phyloP scores from a whole-genome alignment of 139 green algal genomes.

The Closterium sp. region DNA sequence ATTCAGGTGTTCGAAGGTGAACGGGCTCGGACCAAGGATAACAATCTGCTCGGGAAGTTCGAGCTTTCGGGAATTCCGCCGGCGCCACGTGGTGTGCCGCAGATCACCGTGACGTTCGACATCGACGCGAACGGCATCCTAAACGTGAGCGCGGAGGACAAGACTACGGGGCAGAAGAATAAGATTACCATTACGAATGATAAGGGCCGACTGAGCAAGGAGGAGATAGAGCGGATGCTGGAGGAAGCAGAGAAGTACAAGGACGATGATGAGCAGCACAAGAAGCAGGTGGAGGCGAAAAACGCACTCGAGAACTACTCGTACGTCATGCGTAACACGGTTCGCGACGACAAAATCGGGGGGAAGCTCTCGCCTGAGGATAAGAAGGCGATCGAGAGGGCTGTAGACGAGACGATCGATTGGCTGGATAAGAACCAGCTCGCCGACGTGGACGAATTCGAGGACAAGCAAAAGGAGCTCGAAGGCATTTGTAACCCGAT shows the following conservation, averaged over 20 bases:
- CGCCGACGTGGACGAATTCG: conserved; percentile 83
- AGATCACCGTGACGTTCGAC: conserved; percentile 98
- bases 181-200: conserved; percentile 99
- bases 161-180: conserved; percentile 92
- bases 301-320: conserved; percentile 91
- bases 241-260: conserved; percentile 98
- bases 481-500: conserved; percentile 91
- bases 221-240: conserved; percentile 99
- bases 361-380: conserved; percentile 77
- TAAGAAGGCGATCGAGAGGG: conserved; percentile 84
- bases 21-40: conserved; percentile 88
- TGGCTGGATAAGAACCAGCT: conserved; percentile 81
- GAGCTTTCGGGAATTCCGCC: conserved; percentile 97
- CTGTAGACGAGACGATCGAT: conserved; percentile 79
- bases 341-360: conserved; percentile 82
- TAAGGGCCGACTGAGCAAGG: conserved; percentile 94
- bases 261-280: conserved; percentile 91
- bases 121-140: conserved; percentile 99
- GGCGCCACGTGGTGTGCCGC: conserved; percentile 93
- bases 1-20: conserved; percentile 79
- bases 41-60: conserved; percentile 99
- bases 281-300: conserved; percentile 90
- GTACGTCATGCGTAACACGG: conserved; percentile 89
- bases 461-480: conserved; percentile 96
- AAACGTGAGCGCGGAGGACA: conserved; percentile 96